Conservation (phyloP, 2,329 filamentous ascomycete genomes). For the Phaeophleospora eucalypticola region DNA sequence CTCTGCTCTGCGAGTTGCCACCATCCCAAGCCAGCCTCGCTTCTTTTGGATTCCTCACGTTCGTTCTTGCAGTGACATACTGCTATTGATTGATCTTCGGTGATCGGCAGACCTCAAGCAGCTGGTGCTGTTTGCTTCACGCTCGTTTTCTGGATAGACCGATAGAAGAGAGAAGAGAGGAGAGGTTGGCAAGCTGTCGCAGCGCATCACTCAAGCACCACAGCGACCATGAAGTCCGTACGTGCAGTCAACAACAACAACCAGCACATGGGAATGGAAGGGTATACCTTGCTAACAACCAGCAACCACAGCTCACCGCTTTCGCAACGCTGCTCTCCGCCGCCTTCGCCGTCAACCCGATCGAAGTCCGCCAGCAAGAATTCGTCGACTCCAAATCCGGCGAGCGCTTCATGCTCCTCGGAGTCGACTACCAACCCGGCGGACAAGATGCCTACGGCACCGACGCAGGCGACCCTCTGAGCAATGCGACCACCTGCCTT, state of each 20-base stretch:
- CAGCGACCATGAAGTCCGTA: not conserved
- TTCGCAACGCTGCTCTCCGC: slow-evolving; percentile 19
- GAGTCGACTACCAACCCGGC: slow-evolving; percentile 61
- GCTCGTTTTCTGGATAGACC: too few relatives aligned
- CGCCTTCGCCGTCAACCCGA: slow-evolving; percentile 51
- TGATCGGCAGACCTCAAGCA: too few relatives aligned
- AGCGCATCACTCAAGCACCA: too few relatives aligned
- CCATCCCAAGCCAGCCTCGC: too few relatives aligned
- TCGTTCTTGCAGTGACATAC: too few relatives aligned
- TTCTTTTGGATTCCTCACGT: too few relatives aligned
- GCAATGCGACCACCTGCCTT: slow-evolving; percentile 54
- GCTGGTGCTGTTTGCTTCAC: too few relatives aligned
- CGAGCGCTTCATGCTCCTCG: slow-evolving; percentile 54
- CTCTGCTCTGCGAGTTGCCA: too few relatives aligned
- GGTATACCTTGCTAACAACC: not conserved
- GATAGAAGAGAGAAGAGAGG: too few relatives aligned
- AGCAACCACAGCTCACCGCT: not conserved
- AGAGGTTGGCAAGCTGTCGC: too few relatives aligned
- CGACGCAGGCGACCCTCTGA: slow-evolving; percentile 52
- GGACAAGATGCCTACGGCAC: slow-evolving; percentile 56
- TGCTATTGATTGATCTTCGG: too few relatives aligned
- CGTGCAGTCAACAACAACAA: not conserved
- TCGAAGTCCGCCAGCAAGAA: slow-evolving; percentile 56
- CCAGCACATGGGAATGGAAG: not conserved
- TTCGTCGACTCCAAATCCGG: slow-evolving; percentile 57